Evolutionary conservation across 2,329 filamentous ascomycete genomes (phyloP), one percentile per base, ranked within the genome.

Genomic region (Colletotrichum lupini): DNA sequence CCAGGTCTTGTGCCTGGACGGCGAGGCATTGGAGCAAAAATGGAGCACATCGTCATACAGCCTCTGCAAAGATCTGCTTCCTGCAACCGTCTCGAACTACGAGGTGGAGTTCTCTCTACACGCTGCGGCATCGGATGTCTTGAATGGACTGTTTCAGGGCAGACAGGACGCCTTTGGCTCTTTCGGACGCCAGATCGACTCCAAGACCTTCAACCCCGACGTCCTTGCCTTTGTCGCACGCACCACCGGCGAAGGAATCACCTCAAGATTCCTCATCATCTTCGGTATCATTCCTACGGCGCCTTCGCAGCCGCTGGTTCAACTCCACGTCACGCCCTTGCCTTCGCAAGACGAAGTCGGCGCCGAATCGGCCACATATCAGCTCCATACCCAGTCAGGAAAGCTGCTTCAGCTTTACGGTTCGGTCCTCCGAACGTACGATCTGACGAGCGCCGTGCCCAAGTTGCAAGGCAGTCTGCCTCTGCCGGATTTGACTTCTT

Each of bases 341-440:
- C 78, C 78, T 52, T 77, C 76, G 16, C 75, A 79, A 4, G 74
- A 77, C 16, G 75, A 69, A 42, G 2, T 61, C 14, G 9, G 62
- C 5, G 65, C 70, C 19, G 69, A 75, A 14, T 32, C 75, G 22
- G 75, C 79, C 4, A 77, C 76, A 9, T 92, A 89, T 77, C 87
- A 88, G 35, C 82, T 94, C 1, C 90, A 95, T 75, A 83, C 90
- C 28, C 87, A 88, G 24, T 89, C 90, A 3, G 93, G 93, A 14
- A 86, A 87, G 52, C 82, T 95, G 4, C 87, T 93, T 72, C 87
- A 92, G 77, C 84, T 94, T 1, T 79, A 84, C 16, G 83, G 85
- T 26, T 87, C 87, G 12, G 82, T 79, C 1, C 83, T 95, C 22
- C 86, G 84, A 30, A 89, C 91, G 3, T 94, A 92, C 79, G 90